Evolutionary conservation across 768 basidiomycete species (phyloP), one percentile per base, ranked within the genome.

Genomic region (Hydnum rufescens): DNA sequence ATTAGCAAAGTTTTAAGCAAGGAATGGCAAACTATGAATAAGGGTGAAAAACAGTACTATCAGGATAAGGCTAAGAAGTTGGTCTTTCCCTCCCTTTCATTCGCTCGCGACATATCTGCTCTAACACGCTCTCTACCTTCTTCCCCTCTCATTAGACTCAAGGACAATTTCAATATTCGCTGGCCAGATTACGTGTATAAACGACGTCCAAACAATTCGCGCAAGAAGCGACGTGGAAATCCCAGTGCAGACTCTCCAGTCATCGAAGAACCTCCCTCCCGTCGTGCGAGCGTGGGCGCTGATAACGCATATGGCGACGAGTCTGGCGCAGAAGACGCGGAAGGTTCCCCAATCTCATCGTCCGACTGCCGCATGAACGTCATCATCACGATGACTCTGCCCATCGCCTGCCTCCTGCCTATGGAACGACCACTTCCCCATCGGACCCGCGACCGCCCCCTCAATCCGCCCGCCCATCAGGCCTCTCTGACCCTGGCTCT

Each of bases 101-200:
- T 28, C 30, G 16, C 31, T 31, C 31, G 32, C 32, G 16, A 30
- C 16, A 25, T 13, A 50, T 1, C 8, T 30, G 16, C 25, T 31
- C 26, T 28, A 47, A 13, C 8, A 8, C 1, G 13, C 44, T 47
- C 13, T 13, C 44, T 26, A 13, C 8, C 44, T 8, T 47, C 26
- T 25, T 47, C 8, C 44, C 16, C 8, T 47, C 26, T 26, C 30
- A 13, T 31, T 26, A 50, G 49, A 55, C 67, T 89, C 52, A 89
- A 89, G 64, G 86, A 89, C 58, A 77, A 68, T 51, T 89, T 89
- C 70, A 88, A 88, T 64, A 66, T 73, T 23, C 82, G 77, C 61
- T 88, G 87, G 64, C 86, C 86, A 16, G 84, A 87, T 71, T 89
- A 89, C 59, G 84, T 89, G 43, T 89, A 89, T 68, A 76, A 79